These are phyloP conservation scores for Thelonectria blattea DNA, from an alignment of 2,329 filamentous ascomycete species.

Conservation along the genomic window DNA sequence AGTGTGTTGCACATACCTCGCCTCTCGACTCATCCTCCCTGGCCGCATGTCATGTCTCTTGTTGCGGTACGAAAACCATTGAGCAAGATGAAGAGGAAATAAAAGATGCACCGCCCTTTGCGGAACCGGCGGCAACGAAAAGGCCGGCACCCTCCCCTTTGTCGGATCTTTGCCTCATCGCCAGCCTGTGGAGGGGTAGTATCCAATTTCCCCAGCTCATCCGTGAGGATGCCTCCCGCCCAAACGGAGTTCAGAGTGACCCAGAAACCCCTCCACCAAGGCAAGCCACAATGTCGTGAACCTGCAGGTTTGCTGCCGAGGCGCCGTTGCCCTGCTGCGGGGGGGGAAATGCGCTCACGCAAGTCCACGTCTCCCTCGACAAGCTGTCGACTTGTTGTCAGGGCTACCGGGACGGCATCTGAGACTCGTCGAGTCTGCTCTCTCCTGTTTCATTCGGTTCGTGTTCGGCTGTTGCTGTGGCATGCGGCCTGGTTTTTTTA, in stretches of 20 bases:
- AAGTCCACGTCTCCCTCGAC: neutral
- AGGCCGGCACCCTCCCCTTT: constrained; percentile 10
- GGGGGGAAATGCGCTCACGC: constrained; percentile 4
- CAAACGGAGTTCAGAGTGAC: neutral
- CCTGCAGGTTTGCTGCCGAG: constrained; percentile 10
- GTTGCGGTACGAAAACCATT: constrained; percentile 19
- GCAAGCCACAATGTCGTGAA: constrained; percentile 24
- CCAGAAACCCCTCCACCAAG: constrained; percentile 10
- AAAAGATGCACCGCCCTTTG: constrained; percentile 21
- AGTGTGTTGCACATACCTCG: constrained; percentile 33
- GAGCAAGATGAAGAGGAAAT: neutral
- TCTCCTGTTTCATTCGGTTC: constrained; percentile 17
- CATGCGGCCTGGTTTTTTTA: constrained; percentile 11
- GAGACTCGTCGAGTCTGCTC: constrained; percentile 17
- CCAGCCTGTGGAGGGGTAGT: constrained; percentile 24
- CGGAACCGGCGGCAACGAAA: constrained; percentile 21
- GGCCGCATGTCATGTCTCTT: constrained; percentile 28
- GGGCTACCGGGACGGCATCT: constrained; percentile 25
- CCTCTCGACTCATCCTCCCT: constrained; percentile 33
- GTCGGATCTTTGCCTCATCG: constrained; percentile 35
- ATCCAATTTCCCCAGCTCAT: constrained; percentile 16
- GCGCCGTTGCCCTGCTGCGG: constrained; percentile 18
- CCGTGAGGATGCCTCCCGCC: constrained; percentile 15
- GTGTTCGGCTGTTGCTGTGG: constrained; percentile 14
- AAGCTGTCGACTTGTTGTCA: neutral